A percentile compares a stretch with the other conserved stretches of the same genome.
These are phyloP conservation scores for Trichocomaceae sp. DNA, from an alignment of 2,329 filamentous ascomycete genomes.

Conservation along the genomic window DNA sequence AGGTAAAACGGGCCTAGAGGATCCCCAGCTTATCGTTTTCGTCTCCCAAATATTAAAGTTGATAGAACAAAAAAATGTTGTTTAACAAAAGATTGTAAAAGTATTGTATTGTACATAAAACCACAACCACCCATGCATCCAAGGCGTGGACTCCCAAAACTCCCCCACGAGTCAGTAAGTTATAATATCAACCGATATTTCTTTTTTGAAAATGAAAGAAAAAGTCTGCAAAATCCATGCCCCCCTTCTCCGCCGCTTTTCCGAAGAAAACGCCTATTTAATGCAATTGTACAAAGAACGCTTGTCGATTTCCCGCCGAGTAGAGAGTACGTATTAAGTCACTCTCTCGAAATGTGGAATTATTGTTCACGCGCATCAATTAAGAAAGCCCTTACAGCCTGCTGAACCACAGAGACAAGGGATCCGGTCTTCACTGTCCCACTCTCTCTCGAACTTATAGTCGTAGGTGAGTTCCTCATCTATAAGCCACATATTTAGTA, in stretches of 20 bases:
- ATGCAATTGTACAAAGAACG: conserved; percentile 8
- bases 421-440: conserved; percentile 88
- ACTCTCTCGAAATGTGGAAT: neutral
- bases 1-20: neutral
- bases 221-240: neutral
- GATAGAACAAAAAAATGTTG: neutral
- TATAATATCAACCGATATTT: neutral
- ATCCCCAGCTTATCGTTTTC: neutral
- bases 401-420: conserved; percentile 94
- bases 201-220: neutral
- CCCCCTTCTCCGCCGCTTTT: too few relatives aligned
- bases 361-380: conserved; percentile 53
- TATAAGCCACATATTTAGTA: conserved; percentile 34
- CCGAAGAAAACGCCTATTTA: conserved; percentile 10
- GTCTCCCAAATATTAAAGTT: neutral
- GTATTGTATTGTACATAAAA: neutral
- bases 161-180: conserved; percentile 1
- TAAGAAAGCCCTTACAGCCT: conserved; percentile 97
- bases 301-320: neutral
- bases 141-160: neutral
- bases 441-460: conserved; percentile 98
- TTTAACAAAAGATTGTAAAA: neutral
- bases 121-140: neutral
- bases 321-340: too few relatives aligned
- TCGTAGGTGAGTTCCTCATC: conserved; percentile 99